Percentiles rank a stretch among this genome's conserved stretches.
These are phyloP conservation scores for Amoebophrya sp. DNA, from an alignment of 169 alveolate genomes.

Conservation along the genomic window DNA sequence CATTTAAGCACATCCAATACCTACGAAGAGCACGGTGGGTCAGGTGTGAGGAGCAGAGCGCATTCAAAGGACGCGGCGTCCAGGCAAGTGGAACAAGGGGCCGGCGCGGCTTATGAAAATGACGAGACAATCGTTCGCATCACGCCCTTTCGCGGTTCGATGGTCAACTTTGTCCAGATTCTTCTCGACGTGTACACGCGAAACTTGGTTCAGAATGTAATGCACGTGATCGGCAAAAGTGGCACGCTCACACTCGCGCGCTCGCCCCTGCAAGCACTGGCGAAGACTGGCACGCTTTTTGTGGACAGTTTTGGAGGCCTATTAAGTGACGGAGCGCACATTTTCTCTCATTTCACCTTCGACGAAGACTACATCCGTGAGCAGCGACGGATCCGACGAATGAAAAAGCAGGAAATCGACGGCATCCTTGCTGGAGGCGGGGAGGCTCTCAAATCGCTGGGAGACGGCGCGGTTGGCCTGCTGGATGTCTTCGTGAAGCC, in stretches of 20 bases:
- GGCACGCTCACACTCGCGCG: neutral
- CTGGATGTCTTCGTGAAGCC: neutral
- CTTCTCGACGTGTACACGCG: neutral
- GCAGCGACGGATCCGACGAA: neutral
- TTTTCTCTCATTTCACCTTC: neutral
- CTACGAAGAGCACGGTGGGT: too few species aligned
- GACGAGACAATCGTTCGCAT: neutral
- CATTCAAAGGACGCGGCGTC: neutral
- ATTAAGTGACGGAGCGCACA: neutral
- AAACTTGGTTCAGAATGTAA: neutral
- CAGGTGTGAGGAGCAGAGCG: too few species aligned
- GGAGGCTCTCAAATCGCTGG: neutral
- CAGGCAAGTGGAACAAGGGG: neutral
- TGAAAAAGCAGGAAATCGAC: neutral
- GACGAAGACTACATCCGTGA: neutral
- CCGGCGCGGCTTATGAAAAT: neutral
- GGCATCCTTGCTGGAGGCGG: neutral
- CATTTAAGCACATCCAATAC: neutral
- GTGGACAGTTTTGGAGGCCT: neutral
- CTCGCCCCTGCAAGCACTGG: neutral
- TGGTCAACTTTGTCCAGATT: neutral
- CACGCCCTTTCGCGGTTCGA: neutral
- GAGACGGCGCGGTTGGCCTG: neutral
- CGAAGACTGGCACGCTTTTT: neutral
- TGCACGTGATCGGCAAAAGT: neutral